A percentile compares a stretch with the other conserved stretches of the same genome.
Evolutionary conservation across 2,329 filamentous ascomycete species (phyloP).

Genomic region (Claviceps sp.): DNA sequence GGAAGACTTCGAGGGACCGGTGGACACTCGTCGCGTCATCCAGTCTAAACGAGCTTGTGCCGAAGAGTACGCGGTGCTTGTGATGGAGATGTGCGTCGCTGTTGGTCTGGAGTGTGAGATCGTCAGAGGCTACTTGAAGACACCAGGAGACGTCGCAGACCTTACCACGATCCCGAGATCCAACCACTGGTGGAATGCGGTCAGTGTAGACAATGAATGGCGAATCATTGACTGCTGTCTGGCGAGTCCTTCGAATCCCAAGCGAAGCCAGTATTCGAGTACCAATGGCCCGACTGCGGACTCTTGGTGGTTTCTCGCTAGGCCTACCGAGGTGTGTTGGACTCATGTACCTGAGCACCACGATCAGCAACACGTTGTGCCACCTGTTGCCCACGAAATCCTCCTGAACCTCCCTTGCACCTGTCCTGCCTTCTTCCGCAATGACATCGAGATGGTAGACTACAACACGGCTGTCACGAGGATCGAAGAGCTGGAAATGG

Average conservation of each 20-base stretch:
- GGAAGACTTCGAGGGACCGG: slow-evolving; percentile 75
- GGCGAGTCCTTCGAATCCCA: slow-evolving; percentile 81
- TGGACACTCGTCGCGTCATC: slow-evolving; percentile 74
- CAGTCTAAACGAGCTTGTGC: slow-evolving; percentile 73
- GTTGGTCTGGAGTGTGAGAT: slow-evolving; percentile 81
- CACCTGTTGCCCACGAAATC: slow-evolving; percentile 72
- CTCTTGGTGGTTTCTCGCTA: slow-evolving; percentile 83
- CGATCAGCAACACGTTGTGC: slow-evolving; percentile 84
- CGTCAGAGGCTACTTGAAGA: slow-evolving; percentile 80
- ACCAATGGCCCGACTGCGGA: slow-evolving; percentile 59
- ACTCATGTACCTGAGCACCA: slow-evolving; percentile 85
- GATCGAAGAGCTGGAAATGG: slow-evolving; percentile 85
- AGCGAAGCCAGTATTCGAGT: slow-evolving; percentile 63
- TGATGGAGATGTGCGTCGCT: slow-evolving; percentile 85
- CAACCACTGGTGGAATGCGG: slow-evolving; percentile 97
- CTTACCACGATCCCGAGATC: slow-evolving; percentile 69
- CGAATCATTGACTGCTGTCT: slow-evolving; percentile 90
- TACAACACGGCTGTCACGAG: slow-evolving; percentile 81
- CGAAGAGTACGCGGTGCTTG: slow-evolving; percentile 78
- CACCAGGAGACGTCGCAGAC: slow-evolving; percentile 72
- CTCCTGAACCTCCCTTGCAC: slow-evolving; percentile 76
- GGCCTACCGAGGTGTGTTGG: slow-evolving; percentile 84
- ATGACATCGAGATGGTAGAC: slow-evolving; percentile 65
- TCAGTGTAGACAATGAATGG: slow-evolving; percentile 90
- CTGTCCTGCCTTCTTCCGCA: slow-evolving; percentile 78